Evolutionary conservation across 345 rosid species (phyloP), one percentile per base, ranked within the genome.

Genomic region (Eucalyptus sp.): DNA sequence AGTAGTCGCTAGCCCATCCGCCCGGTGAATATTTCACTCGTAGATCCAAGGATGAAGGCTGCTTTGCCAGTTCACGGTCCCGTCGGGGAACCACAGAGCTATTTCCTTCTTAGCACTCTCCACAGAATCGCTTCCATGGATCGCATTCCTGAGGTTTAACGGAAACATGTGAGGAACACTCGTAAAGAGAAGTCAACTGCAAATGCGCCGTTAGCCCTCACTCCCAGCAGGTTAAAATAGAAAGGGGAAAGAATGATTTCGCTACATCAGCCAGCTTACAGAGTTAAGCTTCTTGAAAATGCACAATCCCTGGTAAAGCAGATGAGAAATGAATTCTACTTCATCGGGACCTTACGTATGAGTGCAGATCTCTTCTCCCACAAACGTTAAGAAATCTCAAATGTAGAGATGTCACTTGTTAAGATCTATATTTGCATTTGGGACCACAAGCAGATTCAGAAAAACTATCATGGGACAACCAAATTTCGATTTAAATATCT

Each of bases 121-220:
- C 48, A 97, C 97, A 0, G 99, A 89, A 89, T 98, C 99, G 68
- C 99, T 97, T 71, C 99, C 99, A 13, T 98, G 99, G 87, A 98
- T 97, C 15, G 96, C 95, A 56, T 98, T 98, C 94, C 99, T 97
- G 91, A 91, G 89, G 48, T 86, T 56, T 18, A 51, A 79, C 9
- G 22, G 27, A 88, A 68, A 64, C 52, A 10, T 29, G 52, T 60
- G 81, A 62, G 46, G 48, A 52, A 62, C 44, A 11, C 60, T 20
- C 62, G 37, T 56, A 51, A 86, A 10, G 12, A 31, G 4, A n/a
- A 60, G 27, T 10, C 27, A 17, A 49, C 18, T 7, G 13, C 43
- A 31, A 9, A 51, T 71, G 10, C 5, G 4, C 83, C 3, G 1
- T 37, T 18, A 71, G 13, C 46, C 83, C 83, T 18, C 25, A 13